Percentiles rank a stretch among this genome's conserved stretches.
phyloP scores from a whole-genome alignment of 2,329 filamentous ascomycete genomes.

The Hypoxylon sp. region DNA sequence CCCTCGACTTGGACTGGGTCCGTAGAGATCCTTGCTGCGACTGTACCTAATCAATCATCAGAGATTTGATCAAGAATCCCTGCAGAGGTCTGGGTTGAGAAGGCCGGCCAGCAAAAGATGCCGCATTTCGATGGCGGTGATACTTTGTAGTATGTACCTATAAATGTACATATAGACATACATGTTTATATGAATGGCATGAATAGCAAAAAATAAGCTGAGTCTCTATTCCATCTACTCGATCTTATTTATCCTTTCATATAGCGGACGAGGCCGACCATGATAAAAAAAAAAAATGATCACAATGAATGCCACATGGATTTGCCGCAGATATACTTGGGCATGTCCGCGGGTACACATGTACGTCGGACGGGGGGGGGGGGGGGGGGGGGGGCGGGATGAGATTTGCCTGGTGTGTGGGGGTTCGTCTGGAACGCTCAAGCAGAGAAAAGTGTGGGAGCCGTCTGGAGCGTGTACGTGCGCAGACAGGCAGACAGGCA shows the following conservation, averaged over 20 bases:
- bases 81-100: background rate
- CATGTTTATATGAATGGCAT: too few relatives aligned
- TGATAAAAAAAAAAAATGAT: conserved; percentile 12
- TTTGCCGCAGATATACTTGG: conserved; percentile 25
- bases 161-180: too few relatives aligned
- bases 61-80: conserved; percentile 27
- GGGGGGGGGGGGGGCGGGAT: background rate
- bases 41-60: conserved; percentile 35
- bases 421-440: conserved; percentile 1
- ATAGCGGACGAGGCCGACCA: background rate
- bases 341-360: background rate
- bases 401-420: conserved; percentile 14
- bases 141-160: too few relatives aligned
- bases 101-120: conserved; percentile 14
- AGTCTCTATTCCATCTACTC: background rate
- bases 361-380: background rate
- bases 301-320: conserved; percentile 36
- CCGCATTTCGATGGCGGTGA: conserved; percentile 3
- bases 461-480: background rate
- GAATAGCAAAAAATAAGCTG: too few relatives aligned
- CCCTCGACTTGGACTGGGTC: conserved; percentile 9
- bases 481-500: too few relatives aligned
- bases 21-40: conserved; percentile 28
- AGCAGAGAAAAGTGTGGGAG: background rate
- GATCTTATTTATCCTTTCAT: background rate